Evolutionary conservation across 331 rosid genomes (phyloP).

Genomic region (Malus hybrid): DNA sequence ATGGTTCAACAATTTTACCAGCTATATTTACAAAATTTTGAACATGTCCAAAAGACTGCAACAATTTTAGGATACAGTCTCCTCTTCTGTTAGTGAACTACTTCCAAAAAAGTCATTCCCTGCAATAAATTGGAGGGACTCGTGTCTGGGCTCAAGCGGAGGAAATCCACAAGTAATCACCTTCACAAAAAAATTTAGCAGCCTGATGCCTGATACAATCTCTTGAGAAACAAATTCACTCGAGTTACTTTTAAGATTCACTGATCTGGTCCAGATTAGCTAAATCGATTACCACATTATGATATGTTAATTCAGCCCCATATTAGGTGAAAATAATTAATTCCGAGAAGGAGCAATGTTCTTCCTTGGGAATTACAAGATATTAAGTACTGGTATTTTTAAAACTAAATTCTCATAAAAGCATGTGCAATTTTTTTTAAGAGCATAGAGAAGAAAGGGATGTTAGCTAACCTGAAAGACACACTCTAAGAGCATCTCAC

Average conservation of each 20-base stretch:
- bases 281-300: not conserved
- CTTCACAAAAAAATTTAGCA: constrained; percentile 25
- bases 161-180: constrained; percentile 94
- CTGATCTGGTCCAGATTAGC: not conserved
- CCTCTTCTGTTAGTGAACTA: constrained; percentile 59
- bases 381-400: not conserved
- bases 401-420: not conserved
- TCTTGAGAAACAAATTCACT: not conserved
- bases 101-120: constrained; percentile 80
- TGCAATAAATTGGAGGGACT: constrained; percentile 51
- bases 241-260: not conserved
- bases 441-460: not conserved
- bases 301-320: not conserved
- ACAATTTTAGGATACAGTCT: constrained; percentile 51
- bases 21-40: not conserved
- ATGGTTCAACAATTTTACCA: constrained; percentile 1
- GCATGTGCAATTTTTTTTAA: not conserved
- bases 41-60: not conserved
- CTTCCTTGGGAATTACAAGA: not conserved
- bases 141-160: constrained; percentile 75
- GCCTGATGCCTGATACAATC: not conserved
- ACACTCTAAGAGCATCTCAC: constrained; percentile 82
- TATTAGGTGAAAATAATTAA: not conserved
- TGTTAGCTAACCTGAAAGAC: constrained; percentile 59
- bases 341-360: not conserved